phyloP scores from a whole-genome alignment of 1,284 basidiomycete genomes.

The Vanrija pseudolonga region DNA sequence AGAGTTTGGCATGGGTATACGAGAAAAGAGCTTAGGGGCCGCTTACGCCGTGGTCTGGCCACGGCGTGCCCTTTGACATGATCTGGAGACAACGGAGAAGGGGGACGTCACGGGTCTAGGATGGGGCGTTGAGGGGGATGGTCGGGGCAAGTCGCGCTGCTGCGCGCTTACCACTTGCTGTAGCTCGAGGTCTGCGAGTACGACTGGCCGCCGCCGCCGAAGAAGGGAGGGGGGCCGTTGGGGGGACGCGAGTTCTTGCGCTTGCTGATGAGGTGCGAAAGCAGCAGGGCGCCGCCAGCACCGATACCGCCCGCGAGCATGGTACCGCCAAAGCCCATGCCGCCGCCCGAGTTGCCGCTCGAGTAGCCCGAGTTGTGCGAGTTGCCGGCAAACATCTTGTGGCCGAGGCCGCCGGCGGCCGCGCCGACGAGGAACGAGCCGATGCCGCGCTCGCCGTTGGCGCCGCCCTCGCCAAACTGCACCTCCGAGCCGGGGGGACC shows the following conservation, averaged over 20 bases:
- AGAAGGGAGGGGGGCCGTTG: too few species aligned
- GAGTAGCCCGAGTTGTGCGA: constrained; percentile 5
- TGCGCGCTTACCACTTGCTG: too few species aligned
- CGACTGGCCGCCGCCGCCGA: not conserved
- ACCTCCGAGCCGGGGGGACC: not conserved
- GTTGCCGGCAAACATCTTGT: constrained; percentile 3
- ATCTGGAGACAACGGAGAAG: too few species aligned
- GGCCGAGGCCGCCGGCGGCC: constrained; percentile 10
- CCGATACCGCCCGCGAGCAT: constrained; percentile 4
- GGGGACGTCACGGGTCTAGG: too few species aligned
- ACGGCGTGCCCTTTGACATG: too few species aligned
- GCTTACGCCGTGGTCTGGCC: too few species aligned
- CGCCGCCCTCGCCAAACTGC: not conserved
- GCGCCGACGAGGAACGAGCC: constrained; percentile 1
- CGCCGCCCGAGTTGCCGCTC: constrained; percentile 1
- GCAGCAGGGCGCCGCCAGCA: constrained; percentile 4
- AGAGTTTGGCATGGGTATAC: too few species aligned
- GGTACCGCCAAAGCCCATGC: constrained; percentile 4
- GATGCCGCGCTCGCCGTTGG: constrained; percentile 17
- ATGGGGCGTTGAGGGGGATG: too few species aligned
- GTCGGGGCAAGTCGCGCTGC: too few species aligned
- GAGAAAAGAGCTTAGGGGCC: too few species aligned
- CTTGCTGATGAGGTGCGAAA: constrained; percentile 3
- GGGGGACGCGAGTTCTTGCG: too few species aligned
- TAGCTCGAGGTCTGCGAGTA: not conserved